phyloP scores from a whole-genome alignment of 345 rosid genomes.

The Eutrema yunnanense region DNA sequence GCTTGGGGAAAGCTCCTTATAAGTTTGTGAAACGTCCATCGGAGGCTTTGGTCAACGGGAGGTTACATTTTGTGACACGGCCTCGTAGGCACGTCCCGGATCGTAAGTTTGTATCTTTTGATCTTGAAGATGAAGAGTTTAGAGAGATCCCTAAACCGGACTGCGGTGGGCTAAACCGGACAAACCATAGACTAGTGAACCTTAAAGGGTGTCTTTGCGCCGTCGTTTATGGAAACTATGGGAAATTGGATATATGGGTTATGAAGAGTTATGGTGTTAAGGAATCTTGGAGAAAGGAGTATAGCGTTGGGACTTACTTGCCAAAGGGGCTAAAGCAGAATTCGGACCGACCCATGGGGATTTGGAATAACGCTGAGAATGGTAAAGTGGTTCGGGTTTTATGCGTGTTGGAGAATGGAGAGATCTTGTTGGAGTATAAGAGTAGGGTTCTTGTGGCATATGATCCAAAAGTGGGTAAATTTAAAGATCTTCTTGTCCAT shows the following conservation, averaged over 20 bases:
- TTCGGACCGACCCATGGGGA: slow-evolving; percentile 40
- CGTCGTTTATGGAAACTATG: slow-evolving; percentile 56
- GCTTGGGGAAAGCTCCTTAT: slow-evolving; percentile 57
- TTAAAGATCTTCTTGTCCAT: slow-evolving; percentile 51
- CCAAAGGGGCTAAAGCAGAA: slow-evolving; percentile 69
- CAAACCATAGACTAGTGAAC: slow-evolving; percentile 50
- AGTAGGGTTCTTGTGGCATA: slow-evolving; percentile 58
- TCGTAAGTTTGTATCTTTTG: slow-evolving; percentile 66
- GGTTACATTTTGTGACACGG: slow-evolving; percentile 72
- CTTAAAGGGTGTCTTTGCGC: slow-evolving; percentile 62
- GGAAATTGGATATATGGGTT: slow-evolving; percentile 80
- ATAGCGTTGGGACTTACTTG: slow-evolving; percentile 54
- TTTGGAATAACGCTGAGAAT: slow-evolving; percentile 41
- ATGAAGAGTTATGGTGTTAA: slow-evolving; percentile 65
- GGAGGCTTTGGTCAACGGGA: slow-evolving; percentile 67
- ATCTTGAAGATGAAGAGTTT: slow-evolving; percentile 67
- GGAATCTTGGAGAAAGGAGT: slow-evolving; percentile 70
- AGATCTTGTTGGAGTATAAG: slow-evolving; percentile 78
- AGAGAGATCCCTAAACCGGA: slow-evolving; percentile 71
- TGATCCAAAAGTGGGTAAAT: slow-evolving; percentile 55
- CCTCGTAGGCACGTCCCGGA: slow-evolving; percentile 56
- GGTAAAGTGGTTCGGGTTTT: slow-evolving; percentile 54
- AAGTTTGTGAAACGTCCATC: slow-evolving; percentile 50
- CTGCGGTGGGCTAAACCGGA: slow-evolving; percentile 54
- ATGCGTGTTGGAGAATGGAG: slow-evolving; percentile 55